phyloP scores from a whole-genome alignment of 1,139 yeast species.

The Protomyces pachydermus region DNA sequence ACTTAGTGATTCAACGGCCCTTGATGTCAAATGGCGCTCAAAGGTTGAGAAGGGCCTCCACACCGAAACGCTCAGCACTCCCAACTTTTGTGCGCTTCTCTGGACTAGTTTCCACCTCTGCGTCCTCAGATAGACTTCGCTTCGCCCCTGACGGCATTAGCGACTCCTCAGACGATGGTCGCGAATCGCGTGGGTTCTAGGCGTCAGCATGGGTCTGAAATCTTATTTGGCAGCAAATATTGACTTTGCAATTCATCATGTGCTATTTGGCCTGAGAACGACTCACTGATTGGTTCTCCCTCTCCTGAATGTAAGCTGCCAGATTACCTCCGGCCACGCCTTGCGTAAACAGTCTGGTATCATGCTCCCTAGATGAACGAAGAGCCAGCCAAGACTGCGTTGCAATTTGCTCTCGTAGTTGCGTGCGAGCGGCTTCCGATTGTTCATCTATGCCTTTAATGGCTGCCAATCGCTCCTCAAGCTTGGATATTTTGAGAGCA shows the following conservation, averaged over 20 bases:
- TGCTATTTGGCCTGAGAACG: too few species aligned
- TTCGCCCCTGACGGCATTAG: background rate
- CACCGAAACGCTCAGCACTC: background rate
- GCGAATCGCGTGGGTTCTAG: background rate
- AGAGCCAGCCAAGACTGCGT: constrained; percentile 15
- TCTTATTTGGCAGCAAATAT: too few species aligned
- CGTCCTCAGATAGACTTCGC: background rate
- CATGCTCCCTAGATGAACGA: constrained; percentile 3
- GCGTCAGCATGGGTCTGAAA: background rate
- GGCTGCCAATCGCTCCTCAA: background rate
- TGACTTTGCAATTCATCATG: too few species aligned
- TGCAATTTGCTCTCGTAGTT: constrained; percentile 9
- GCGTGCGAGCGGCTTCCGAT: background rate
- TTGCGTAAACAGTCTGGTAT: constrained; percentile 3
- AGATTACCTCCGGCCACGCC: constrained; percentile 13
- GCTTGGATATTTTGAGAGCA: background rate
- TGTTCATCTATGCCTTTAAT: background rate
- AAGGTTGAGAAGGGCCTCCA: background rate
- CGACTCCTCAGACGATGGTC: background rate
- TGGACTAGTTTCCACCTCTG: background rate
- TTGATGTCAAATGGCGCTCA: background rate
- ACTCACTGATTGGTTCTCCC: background rate
- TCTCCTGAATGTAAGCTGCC: background rate
- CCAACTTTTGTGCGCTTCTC: background rate
- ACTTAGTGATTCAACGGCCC: too few species aligned